These are phyloP conservation scores for Euphrasia arctica DNA, from an alignment of 305 asterid genomes.

Conservation along the genomic window DNA sequence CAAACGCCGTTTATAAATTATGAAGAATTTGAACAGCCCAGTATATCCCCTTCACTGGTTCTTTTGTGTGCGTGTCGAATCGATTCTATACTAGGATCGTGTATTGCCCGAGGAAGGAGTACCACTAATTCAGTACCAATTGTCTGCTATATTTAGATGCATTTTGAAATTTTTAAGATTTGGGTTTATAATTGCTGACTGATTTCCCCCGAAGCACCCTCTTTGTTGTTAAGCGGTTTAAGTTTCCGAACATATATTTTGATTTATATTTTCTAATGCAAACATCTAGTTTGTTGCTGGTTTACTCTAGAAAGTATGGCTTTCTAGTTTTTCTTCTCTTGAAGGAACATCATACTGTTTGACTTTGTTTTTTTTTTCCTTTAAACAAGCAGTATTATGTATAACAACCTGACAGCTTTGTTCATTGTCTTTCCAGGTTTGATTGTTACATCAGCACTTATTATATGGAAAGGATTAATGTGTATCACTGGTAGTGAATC, in stretches of 20 bases:
- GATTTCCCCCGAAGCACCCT: not conserved
- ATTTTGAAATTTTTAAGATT: not conserved
- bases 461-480: conserved; percentile 96
- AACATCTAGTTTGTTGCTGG: conserved; percentile 1
- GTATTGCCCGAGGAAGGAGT: not conserved
- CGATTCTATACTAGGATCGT: not conserved
- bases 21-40: not conserved
- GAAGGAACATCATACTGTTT: conserved; percentile 3
- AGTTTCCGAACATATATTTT: conserved; percentile 5
- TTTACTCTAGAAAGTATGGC: not conserved
- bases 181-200: not conserved
- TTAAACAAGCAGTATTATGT: conserved; percentile 1
- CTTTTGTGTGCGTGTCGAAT: not conserved
- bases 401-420: conserved; percentile 1
- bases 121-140: not conserved
- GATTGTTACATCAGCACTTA: conserved; percentile 92
- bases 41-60: not conserved
- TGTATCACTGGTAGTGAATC: conserved; percentile 93
- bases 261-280: not conserved
- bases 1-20: not conserved
- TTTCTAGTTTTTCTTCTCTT: not conserved
- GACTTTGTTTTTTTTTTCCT: conserved; percentile 11
- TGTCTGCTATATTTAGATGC: not conserved
- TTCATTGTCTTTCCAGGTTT: conserved; percentile 50
- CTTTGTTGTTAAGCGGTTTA: not conserved